phyloP scores from a whole-genome alignment of 1,284 basidiomycete genomes.

The Heliocybe sulcata region DNA sequence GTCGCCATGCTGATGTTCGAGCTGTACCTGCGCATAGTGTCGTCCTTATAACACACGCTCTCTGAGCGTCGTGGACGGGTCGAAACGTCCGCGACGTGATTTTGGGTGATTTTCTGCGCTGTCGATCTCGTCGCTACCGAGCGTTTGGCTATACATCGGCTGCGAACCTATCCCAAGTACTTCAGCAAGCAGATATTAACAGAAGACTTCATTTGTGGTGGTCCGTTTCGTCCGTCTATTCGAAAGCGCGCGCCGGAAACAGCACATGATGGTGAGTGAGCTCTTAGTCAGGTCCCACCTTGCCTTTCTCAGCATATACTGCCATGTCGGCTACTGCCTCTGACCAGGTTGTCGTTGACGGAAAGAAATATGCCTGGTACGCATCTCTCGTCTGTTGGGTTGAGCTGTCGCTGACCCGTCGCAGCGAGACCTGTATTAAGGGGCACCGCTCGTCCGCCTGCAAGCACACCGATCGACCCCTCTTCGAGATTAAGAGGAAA shows the following conservation, averaged over 20 bases:
- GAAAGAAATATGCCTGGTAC: conserved; percentile 14
- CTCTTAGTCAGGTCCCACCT: background rate
- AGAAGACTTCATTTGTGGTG: background rate
- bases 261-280: conserved; percentile 1
- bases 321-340: conserved; percentile 1
- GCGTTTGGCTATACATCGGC: background rate
- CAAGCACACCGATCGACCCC: conserved; percentile 67
- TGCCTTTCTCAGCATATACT: background rate
- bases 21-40: conserved; percentile 18
- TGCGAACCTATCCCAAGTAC: background rate
- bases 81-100: conserved; percentile 15
- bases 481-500: conserved; percentile 81
- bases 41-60: conserved; percentile 38
- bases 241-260: background rate
- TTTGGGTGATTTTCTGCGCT: conserved; percentile 17
- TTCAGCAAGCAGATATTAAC: background rate
- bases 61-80: conserved; percentile 31
- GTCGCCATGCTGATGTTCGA: conserved; percentile 10
- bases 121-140: conserved; percentile 2
- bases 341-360: conserved; percentile 6
- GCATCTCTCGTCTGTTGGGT: background rate
- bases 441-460: conserved; percentile 76
- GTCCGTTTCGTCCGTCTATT: background rate
- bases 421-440: conserved; percentile 77
- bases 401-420: conserved; percentile 5